Percentiles rank a stretch among this genome's conserved stretches.
phyloP scores from a whole-genome alignment of 352 stramenopile species.

The Globisporangium emineosum region DNA sequence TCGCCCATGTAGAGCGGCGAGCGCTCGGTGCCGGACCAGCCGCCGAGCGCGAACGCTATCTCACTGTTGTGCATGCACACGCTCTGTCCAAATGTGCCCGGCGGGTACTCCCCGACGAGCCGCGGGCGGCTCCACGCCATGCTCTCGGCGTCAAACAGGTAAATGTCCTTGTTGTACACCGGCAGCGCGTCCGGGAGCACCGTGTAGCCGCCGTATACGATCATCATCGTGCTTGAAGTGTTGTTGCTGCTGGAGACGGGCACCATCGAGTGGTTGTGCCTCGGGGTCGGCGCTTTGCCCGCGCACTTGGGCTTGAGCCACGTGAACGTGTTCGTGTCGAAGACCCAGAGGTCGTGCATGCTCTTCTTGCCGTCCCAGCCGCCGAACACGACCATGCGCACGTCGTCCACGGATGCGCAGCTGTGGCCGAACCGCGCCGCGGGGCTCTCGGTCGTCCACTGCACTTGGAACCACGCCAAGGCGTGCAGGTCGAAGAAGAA shows the following conservation, averaged over 20 bases:
- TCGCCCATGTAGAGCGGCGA: conserved; percentile 78
- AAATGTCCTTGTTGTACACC: conserved; percentile 77
- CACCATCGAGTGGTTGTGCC: conserved; percentile 76
- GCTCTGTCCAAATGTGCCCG: conserved; percentile 61
- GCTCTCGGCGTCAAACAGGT: conserved; percentile 54
- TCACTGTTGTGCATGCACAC: conserved; percentile 38
- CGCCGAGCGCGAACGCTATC: conserved; percentile 60
- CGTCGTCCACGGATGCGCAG: conserved; percentile 55
- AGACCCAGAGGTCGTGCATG: conserved; percentile 75
- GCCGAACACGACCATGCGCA: conserved; percentile 84
- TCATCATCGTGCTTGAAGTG: conserved; percentile 25
- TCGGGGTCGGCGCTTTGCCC: conserved; percentile 58
- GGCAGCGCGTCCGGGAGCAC: conserved; percentile 43
- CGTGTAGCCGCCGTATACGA: conserved; percentile 83
- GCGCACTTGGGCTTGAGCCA: conserved; percentile 66
- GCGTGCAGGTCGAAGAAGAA: conserved; percentile 83
- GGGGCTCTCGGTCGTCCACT: conserved; percentile 82
- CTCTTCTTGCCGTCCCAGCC: conserved; percentile 82
- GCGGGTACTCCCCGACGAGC: conserved; percentile 67
- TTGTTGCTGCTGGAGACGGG: conserved; percentile 27
- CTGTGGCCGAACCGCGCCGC: conserved; percentile 70
- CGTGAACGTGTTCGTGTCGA: conserved; percentile 67
- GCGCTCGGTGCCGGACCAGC: conserved; percentile 75
- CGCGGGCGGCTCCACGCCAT: conserved; percentile 63
- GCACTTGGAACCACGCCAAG: conserved; percentile 84